Percentiles rank a stretch among this genome's conserved stretches.
Conservation (phyloP, 2,329 filamentous ascomycete genomes). For the Pseudocercospora fijiensis region DNA sequence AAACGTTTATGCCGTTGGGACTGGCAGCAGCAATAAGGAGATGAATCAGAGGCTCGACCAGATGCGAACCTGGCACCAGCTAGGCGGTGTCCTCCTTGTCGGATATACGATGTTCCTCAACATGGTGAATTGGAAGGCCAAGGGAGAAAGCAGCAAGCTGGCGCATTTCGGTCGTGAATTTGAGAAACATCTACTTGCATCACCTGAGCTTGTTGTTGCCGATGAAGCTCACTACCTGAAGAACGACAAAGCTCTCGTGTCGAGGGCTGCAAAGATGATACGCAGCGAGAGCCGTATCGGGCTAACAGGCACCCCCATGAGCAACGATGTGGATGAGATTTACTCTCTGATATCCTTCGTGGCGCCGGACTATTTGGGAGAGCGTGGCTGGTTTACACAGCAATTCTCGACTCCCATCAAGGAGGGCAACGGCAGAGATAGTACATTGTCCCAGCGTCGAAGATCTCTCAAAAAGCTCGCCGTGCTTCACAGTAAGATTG, state of each 20-base stretch:
- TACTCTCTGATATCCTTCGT: conserved; percentile 88
- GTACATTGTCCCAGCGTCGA: conserved; percentile 55
- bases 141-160: conserved; percentile 5
- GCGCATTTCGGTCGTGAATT: conserved; percentile 60
- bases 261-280: conserved; percentile 59
- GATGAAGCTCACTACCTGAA: conserved; percentile 85
- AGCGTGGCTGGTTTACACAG: conserved; percentile 63
- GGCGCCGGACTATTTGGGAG: conserved; percentile 73
- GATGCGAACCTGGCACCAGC: conserved; percentile 60
- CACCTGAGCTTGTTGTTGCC: conserved; percentile 71
- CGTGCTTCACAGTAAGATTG: conserved; percentile 68
- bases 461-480: conserved; percentile 65
- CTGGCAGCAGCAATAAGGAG: conserved; percentile 33
- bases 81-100: conserved; percentile 73
- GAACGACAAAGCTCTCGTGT: conserved; percentile 57
- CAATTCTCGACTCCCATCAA: conserved; percentile 74
- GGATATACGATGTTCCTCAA: conserved; percentile 69
- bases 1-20: conserved; percentile 55
- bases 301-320: conserved; percentile 80
- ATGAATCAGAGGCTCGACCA: conserved; percentile 29
- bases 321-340: conserved; percentile 82
- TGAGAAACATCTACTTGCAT: conserved; percentile 64
- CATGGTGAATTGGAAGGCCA: conserved; percentile 37
- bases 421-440: conserved; percentile 67
- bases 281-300: conserved; percentile 71